These are phyloP conservation scores for Blakeslea trispora DNA, from an alignment of 371 early-diverging fungal genomes.

Conservation along the genomic window DNA sequence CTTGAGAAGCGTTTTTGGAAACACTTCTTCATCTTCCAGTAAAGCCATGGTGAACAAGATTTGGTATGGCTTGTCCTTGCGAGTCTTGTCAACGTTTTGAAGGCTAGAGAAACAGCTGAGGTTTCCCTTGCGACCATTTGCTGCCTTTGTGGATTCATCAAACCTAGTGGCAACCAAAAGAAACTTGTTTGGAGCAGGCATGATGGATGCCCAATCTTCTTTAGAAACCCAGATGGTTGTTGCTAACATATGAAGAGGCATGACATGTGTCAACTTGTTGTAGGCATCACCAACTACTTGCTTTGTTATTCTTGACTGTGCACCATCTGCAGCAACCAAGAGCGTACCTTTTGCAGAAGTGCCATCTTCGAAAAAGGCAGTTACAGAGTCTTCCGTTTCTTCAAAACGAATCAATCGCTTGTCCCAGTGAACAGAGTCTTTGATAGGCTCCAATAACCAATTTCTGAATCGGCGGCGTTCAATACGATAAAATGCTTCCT, in stretches of 20 bases:
- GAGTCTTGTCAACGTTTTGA: slow-evolving; percentile 3
- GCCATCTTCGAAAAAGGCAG: slow-evolving; percentile 32
- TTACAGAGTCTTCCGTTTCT: slow-evolving; percentile 10
- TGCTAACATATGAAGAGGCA: slow-evolving; percentile 3
- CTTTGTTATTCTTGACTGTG: slow-evolving; percentile 12
- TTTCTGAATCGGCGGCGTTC: slow-evolving; percentile 14
- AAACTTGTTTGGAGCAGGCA: neutral
- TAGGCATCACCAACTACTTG: slow-evolving; percentile 15
- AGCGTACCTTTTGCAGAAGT: slow-evolving; percentile 14
- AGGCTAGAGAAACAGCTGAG: slow-evolving; percentile 10
- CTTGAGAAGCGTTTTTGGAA: neutral
- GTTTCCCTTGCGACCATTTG: neutral
- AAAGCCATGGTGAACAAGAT: slow-evolving; percentile 4
- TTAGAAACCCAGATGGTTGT: slow-evolving; percentile 5
- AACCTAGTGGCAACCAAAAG: neutral
- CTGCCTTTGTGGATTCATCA: neutral
- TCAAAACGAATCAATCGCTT: slow-evolving; percentile 12
- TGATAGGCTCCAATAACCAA: slow-evolving; percentile 13
- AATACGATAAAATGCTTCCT: slow-evolving; percentile 12
- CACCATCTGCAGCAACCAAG: slow-evolving; percentile 21
- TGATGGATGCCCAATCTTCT: slow-evolving; percentile 5
- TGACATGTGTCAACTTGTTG: neutral
- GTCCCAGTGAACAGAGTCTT: slow-evolving; percentile 14
- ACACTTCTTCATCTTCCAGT: neutral
- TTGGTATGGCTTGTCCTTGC: neutral